These are phyloP conservation scores for Mycena floridula DNA, from an alignment of 768 basidiomycete genomes.

Conservation along the genomic window DNA sequence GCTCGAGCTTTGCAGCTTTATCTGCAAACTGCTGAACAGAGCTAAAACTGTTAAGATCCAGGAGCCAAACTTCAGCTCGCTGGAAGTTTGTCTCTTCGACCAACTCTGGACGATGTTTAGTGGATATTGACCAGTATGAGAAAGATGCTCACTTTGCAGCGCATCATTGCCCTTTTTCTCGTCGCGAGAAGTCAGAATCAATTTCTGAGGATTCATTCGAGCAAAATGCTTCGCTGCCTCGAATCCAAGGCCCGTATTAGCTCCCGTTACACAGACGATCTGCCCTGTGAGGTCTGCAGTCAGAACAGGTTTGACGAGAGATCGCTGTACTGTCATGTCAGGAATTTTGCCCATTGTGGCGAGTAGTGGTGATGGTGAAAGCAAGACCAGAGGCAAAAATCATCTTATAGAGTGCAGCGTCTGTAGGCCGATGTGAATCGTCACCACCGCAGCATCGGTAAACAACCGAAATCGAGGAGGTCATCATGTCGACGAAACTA, in stretches of 20 bases:
- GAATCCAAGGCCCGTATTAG: slow-evolving; percentile 46
- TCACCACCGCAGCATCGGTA: too few relatives aligned
- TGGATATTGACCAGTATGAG: neutral
- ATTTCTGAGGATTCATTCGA: slow-evolving; percentile 31
- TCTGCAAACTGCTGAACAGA: slow-evolving; percentile 35
- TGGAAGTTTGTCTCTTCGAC: slow-evolving; percentile 25
- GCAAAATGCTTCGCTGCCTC: slow-evolving; percentile 43
- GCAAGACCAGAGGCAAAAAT: too few relatives aligned
- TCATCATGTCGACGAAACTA: too few relatives aligned
- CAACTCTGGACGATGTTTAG: slow-evolving; percentile 14
- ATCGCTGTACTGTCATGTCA: too few relatives aligned
- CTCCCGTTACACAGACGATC: slow-evolving; percentile 43
- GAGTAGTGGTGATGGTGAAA: too few relatives aligned
- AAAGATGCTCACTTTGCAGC: slow-evolving; percentile 20
- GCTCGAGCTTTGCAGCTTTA: slow-evolving; percentile 22
- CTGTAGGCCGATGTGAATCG: too few relatives aligned
- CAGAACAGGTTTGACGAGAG: slow-evolving; percentile 21
- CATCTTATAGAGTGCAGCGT: too few relatives aligned
- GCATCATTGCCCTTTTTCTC: slow-evolving; percentile 29
- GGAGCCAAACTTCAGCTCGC: slow-evolving; percentile 28
- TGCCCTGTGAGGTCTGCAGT: slow-evolving; percentile 34
- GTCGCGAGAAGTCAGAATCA: slow-evolving; percentile 34
- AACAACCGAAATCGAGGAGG: too few relatives aligned
- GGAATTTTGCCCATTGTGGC: too few relatives aligned
- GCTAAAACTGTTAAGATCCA: slow-evolving; percentile 35